Percentiles rank a stretch among this genome's conserved stretches.
Conservation (phyloP, 768 basidiomycete species). For the Clitopilus hobsonii region DNA sequence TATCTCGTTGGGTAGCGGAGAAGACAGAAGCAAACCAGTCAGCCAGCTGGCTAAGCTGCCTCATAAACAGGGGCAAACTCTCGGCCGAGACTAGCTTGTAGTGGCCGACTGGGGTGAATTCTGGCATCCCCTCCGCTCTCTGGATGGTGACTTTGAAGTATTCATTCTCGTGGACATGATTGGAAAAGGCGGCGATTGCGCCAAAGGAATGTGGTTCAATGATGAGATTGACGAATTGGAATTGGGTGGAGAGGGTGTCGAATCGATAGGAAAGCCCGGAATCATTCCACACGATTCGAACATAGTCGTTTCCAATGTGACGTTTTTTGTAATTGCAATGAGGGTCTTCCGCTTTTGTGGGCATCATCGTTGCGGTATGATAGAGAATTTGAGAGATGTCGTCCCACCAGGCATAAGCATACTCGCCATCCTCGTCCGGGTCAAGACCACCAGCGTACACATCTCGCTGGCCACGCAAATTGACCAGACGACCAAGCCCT, state of each 20-base stretch:
- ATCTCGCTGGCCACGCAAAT: slow-evolving; percentile 84
- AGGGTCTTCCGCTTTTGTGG: slow-evolving; percentile 63
- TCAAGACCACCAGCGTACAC: slow-evolving; percentile 92
- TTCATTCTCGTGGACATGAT: slow-evolving; percentile 83
- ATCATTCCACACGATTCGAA: slow-evolving; percentile 98
- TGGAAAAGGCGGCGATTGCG: slow-evolving; percentile 79
- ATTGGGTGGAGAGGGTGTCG: slow-evolving; percentile 88
- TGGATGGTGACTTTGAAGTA: slow-evolving; percentile 96
- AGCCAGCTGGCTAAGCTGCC: slow-evolving; percentile 81
- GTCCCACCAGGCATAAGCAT: slow-evolving; percentile 99
- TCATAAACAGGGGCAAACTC: slow-evolving; percentile 79
- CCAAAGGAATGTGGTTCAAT: slow-evolving; percentile 90
- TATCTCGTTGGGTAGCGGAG: slow-evolving; percentile 67
- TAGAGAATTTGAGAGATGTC: slow-evolving; percentile 94
- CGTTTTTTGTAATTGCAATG: slow-evolving; percentile 83
- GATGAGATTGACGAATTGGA: slow-evolving; percentile 97
- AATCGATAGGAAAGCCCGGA: slow-evolving; percentile 86
- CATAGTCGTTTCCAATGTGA: slow-evolving; percentile 95
- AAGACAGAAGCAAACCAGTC: slow-evolving; percentile 92
- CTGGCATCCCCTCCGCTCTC: slow-evolving; percentile 84
- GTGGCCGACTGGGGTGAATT: slow-evolving; percentile 87
- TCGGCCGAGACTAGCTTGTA: slow-evolving; percentile 93
- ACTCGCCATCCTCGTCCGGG: slow-evolving; percentile 90
- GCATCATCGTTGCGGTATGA: slow-evolving; percentile 98
- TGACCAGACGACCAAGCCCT: slow-evolving; percentile 83